Percentiles rank a stretch among this genome's conserved stretches.
Evolutionary conservation across 129 eudicot genomes (phyloP).

Genomic region (Flaveria robusta): DNA sequence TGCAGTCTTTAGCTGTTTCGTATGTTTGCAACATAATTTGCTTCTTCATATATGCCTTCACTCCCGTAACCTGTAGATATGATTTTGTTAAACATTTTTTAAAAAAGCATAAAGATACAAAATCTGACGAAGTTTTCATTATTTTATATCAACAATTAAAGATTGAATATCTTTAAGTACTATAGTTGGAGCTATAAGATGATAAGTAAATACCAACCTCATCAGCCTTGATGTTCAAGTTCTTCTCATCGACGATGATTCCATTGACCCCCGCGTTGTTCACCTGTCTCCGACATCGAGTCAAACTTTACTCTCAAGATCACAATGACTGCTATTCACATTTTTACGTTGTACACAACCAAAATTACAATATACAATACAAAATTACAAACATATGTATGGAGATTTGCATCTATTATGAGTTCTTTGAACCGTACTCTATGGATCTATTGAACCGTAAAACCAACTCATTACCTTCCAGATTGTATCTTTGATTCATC

Average conservation of each 20-base stretch:
- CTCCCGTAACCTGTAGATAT: constrained; percentile 15
- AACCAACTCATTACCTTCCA: no score
- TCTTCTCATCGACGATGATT: constrained; percentile 25
- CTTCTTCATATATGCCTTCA: constrained; percentile 24
- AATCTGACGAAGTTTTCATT: no score
- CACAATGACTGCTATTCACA: background rate
- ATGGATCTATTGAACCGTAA: no score
- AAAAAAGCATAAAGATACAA: no score
- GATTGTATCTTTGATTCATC: no score
- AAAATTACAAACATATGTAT: no score
- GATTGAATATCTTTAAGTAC: background rate
- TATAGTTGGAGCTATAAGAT: background rate
- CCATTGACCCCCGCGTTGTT: constrained; percentile 36
- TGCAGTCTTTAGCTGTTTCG: constrained; percentile 38
- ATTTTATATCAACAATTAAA: no score
- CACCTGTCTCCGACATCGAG: constrained; percentile 22
- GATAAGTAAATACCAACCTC: constrained; percentile 19
- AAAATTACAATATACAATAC: no score
- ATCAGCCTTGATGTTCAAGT: constrained; percentile 18
- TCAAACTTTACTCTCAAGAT: background rate
- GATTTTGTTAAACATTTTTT: no score
- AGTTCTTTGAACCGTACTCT: no score
- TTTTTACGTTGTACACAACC: no score
- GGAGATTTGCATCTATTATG: no score
- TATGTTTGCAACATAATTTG: constrained; percentile 33